These are phyloP conservation scores for Cyclotella distinguenda DNA, from an alignment of 108 stramenopile genomes.

Conservation along the genomic window DNA sequence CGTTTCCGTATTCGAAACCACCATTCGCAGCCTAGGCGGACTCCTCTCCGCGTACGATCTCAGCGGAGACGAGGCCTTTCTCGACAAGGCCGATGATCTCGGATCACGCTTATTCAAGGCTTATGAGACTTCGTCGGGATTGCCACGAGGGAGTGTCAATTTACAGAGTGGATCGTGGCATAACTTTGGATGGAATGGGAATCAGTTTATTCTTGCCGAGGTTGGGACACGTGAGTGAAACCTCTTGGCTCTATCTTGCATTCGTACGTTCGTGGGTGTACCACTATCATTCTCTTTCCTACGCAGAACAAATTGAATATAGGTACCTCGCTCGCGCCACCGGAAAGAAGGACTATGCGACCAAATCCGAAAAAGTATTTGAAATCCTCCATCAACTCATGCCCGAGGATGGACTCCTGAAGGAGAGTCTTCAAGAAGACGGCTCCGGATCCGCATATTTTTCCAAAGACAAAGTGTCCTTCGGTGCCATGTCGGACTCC, in stretches of 20 bases:
- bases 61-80: slow-evolving; percentile 64
- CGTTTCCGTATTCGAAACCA: slow-evolving; percentile 97
- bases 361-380: slow-evolving; percentile 70
- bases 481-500: slow-evolving; percentile 78
- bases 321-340: slow-evolving; percentile 75
- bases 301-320: slow-evolving; percentile 59
- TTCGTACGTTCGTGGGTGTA: too few species aligned
- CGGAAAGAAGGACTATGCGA: slow-evolving; percentile 67
- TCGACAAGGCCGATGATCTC: slow-evolving; percentile 78
- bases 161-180: slow-evolving; percentile 34
- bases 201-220: slow-evolving; percentile 65
- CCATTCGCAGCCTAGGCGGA: slow-evolving; percentile 94
- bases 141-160: slow-evolving; percentile 66
- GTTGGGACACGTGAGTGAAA: slow-evolving; percentile 86
- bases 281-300: background rate
- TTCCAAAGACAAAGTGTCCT: slow-evolving; percentile 59
- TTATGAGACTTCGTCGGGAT: slow-evolving; percentile 63
- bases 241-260: too few species aligned
- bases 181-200: slow-evolving; percentile 59
- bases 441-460: slow-evolving; percentile 37
- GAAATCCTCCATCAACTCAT: slow-evolving; percentile 58
- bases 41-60: slow-evolving; percentile 91
- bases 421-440: slow-evolving; percentile 31
- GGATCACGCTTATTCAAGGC: slow-evolving; percentile 62
- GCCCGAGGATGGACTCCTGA: slow-evolving; percentile 60